phyloP scores from a whole-genome alignment of 2,329 filamentous ascomycete genomes.

The Phyllosticta ampelicida region DNA sequence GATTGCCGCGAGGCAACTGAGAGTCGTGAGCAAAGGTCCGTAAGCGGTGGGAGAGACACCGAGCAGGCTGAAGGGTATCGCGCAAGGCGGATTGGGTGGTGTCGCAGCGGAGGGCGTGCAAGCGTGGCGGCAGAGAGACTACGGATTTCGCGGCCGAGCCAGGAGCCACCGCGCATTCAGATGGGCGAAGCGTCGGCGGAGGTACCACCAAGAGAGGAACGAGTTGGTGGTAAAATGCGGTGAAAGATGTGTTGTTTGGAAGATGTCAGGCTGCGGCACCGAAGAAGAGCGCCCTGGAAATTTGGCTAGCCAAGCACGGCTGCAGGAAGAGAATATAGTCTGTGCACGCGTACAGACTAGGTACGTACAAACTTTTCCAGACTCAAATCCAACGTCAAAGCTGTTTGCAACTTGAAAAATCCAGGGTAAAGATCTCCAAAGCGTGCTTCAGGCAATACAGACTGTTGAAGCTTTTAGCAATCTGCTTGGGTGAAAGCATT shows the following conservation, averaged over 20 bases:
- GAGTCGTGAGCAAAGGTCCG: background rate
- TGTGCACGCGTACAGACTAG: background rate
- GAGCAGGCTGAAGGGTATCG: background rate
- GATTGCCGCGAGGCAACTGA: background rate
- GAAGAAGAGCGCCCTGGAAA: no score
- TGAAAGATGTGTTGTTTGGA: background rate
- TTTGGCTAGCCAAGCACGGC: no score
- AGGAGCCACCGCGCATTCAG: conserved; percentile 10
- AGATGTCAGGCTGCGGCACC: background rate
- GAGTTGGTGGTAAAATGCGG: background rate
- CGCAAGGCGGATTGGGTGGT: background rate
- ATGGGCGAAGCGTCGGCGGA: background rate
- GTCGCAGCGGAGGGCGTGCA: background rate
- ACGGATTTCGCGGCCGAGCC: conserved; percentile 1
- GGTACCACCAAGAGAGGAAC: background rate
- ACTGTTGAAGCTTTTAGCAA: no score
- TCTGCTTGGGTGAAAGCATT: no score
- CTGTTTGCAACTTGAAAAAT: no score
- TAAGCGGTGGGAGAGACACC: background rate
- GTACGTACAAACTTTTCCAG: no score
- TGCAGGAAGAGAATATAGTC: background rate
- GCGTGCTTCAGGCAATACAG: no score
- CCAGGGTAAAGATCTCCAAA: no score
- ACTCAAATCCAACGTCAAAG: no score
- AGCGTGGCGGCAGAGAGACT: background rate